Evolutionary conservation across 2,329 filamentous ascomycete genomes (phyloP), one percentile per base, ranked within the genome.

Genomic region (Malbranchea zuffiana): DNA sequence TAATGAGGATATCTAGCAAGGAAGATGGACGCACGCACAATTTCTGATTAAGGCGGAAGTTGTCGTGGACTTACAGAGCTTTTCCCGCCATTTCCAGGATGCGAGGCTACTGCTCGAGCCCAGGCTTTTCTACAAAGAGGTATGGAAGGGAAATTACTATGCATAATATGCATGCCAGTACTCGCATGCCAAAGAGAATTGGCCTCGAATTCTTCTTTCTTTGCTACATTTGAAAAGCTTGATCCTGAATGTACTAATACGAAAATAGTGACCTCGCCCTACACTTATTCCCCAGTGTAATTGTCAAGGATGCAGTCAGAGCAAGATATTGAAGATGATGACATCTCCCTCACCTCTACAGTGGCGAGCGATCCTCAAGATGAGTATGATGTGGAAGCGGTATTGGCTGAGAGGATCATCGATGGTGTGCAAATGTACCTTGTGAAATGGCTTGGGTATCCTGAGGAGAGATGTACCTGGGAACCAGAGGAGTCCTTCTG

Each of bases 371-470:
- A 67, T 8, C 49, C 58, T 2, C 60, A 66, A 17, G 56, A 62
- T 10, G 68, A 72, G 42, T 78, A 69, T 49, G 57, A 63, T 2
- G 68, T 79, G 5, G 69, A 78, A 28, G 56, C 58, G 11, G 65
- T 80, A 21, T 53, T 75, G 12, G 63, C 64, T 1, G 67, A 77
- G 47, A 57, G 46, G 15, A 32, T 8, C 19, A 37, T 50, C 3
- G 45, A 60, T 3, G 53, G 53, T 7, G 57, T 56, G 4, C 49
- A 51, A 11, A 55, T 49, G 16, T 84, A 75, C 50, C 65, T 85
- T 1, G 69, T 82, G 15, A 68, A 72, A 41, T 85, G 80, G 80
- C 60, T 64, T 17, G 68, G 62, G 2, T 86, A 78, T 48, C 61
- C 66, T 1, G 43, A 75, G 4, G 54, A 72, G n/a, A 55, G 70